phyloP scores from a whole-genome alignment of 768 basidiomycete genomes.

The Termitomyces heimii region DNA sequence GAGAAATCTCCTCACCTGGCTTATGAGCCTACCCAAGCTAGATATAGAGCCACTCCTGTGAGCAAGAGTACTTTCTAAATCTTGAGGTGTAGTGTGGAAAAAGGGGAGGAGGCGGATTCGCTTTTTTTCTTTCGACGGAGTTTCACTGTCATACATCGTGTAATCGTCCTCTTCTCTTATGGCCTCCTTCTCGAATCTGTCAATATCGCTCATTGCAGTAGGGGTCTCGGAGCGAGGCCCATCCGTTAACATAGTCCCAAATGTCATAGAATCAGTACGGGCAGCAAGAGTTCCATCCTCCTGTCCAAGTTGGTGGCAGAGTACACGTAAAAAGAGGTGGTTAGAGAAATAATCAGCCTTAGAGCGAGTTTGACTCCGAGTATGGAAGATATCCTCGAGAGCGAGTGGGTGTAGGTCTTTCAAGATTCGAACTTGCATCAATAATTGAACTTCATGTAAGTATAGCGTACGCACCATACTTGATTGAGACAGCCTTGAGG shows the following conservation, averaged over 20 bases:
- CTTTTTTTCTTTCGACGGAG: conserved; percentile 6
- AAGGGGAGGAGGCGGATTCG: conserved; percentile 7
- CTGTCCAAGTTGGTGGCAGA: conserved; percentile 53
- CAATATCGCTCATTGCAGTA: conserved; percentile 13
- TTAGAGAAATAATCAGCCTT: conserved; percentile 66
- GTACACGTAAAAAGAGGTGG: conserved; percentile 66
- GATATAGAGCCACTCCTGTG: conserved; percentile 2
- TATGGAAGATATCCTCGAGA: conserved; percentile 63
- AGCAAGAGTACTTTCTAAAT: conserved; percentile 13
- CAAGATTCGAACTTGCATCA: not conserved
- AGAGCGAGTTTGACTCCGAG: conserved; percentile 48
- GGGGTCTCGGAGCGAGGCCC: conserved; percentile 32
- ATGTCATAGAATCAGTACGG: conserved; percentile 12
- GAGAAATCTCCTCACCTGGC: not conserved
- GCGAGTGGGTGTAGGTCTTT: conserved; percentile 66
- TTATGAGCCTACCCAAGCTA: conserved; percentile 11
- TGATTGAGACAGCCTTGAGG: conserved; percentile 58
- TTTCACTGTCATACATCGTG: conserved; percentile 5
- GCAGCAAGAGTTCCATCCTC: conserved; percentile 17
- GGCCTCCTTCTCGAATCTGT: conserved; percentile 4
- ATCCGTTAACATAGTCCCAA: conserved; percentile 21
- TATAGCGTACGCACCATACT: conserved; percentile 45
- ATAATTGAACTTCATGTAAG: not conserved
- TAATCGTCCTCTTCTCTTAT: conserved; percentile 6
- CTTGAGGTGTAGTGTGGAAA: conserved; percentile 1